These are phyloP conservation scores for Neospermospora avenae DNA, from an alignment of 2,329 filamentous ascomycete species.

Conservation along the genomic window DNA sequence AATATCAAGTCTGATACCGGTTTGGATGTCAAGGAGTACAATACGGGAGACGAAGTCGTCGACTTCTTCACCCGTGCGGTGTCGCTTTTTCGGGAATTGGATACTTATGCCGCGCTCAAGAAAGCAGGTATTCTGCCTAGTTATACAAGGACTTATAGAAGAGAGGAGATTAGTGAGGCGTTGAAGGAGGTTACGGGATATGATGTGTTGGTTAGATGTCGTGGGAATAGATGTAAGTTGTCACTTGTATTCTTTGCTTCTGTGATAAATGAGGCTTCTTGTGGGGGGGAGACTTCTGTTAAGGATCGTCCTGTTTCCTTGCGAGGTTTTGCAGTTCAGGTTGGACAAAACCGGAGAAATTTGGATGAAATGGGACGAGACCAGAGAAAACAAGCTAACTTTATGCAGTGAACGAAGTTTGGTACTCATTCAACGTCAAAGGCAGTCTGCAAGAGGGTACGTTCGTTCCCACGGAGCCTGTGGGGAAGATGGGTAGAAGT, in stretches of 20 bases:
- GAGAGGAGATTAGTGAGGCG: conserved; percentile 40
- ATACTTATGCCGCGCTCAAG: conserved; percentile 38
- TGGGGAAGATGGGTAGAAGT: conserved; percentile 37
- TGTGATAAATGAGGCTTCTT: too few species aligned
- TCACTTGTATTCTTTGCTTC: too few species aligned
- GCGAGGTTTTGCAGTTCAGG: too few species aligned
- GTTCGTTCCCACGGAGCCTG: conserved; percentile 41
- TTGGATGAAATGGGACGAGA: too few species aligned
- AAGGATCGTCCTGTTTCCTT: too few species aligned
- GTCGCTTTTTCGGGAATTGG: conserved; percentile 14
- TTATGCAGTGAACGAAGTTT: conserved; percentile 44
- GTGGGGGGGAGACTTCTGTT: too few species aligned
- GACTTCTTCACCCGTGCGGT: conserved; percentile 18
- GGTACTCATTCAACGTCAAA: conserved; percentile 52
- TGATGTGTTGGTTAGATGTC: conserved; percentile 44
- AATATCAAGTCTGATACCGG: conserved; percentile 10
- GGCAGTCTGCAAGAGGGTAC: conserved; percentile 49
- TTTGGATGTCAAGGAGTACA: conserved; percentile 26
- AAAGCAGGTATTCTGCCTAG: conserved; percentile 53
- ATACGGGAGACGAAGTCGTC: conserved; percentile 20
- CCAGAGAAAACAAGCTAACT: too few species aligned
- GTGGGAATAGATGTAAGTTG: conserved; percentile 33
- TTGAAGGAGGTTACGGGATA: conserved; percentile 44
- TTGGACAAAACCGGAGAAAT: too few species aligned
- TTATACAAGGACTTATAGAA: conserved; percentile 38